phyloP scores from a whole-genome alignment of 768 basidiomycete species.

The Suillus variegatus region DNA sequence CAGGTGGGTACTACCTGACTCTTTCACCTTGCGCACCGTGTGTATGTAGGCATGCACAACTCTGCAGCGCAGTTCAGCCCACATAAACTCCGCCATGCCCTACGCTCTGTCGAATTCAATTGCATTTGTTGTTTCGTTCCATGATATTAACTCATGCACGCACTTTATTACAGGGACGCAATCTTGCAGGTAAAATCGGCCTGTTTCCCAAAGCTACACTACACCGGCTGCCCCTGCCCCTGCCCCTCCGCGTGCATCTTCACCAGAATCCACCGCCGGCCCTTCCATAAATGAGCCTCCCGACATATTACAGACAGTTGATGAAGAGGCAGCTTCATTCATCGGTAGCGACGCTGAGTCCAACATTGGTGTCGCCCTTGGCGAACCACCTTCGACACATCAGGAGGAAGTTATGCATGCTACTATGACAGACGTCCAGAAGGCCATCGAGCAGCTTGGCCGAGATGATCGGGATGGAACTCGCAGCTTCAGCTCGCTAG shows the following conservation, averaged over 20 bases:
- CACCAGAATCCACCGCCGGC: slow-evolving; percentile 27
- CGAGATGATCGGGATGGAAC: slow-evolving; percentile 55
- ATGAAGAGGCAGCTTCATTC: slow-evolving; percentile 47
- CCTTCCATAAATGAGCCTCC: slow-evolving; percentile 20
- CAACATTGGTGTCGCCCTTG: slow-evolving; percentile 29
- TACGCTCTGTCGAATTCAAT: slow-evolving; percentile 24
- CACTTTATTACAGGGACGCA: slow-evolving; percentile 65
- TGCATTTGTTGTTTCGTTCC: slow-evolving; percentile 14
- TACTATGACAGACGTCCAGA: slow-evolving; percentile 88
- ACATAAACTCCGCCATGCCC: slow-evolving; percentile 20
- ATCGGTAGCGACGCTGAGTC: slow-evolving; percentile 22
- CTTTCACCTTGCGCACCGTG: slow-evolving; percentile 12
- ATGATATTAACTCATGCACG: slow-evolving; percentile 9
- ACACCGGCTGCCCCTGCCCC: slow-evolving; percentile 59
- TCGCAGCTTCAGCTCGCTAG: slow-evolving; percentile 77
- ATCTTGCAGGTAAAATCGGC: slow-evolving; percentile 78
- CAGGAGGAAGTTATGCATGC: slow-evolving; percentile 74
- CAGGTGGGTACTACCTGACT: slow-evolving; percentile 43
- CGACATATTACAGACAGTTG: slow-evolving; percentile 43
- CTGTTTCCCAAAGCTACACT: slow-evolving; percentile 93
- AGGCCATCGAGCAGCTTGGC: slow-evolving; percentile 87
- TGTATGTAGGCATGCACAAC: not conserved
- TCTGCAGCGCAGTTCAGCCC: slow-evolving; percentile 11
- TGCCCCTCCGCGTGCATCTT: slow-evolving; percentile 25
- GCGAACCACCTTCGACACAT: slow-evolving; percentile 19